phyloP scores from a whole-genome alignment of 1,284 basidiomycete genomes.

The Cutaneotrichosporon curvatum region DNA sequence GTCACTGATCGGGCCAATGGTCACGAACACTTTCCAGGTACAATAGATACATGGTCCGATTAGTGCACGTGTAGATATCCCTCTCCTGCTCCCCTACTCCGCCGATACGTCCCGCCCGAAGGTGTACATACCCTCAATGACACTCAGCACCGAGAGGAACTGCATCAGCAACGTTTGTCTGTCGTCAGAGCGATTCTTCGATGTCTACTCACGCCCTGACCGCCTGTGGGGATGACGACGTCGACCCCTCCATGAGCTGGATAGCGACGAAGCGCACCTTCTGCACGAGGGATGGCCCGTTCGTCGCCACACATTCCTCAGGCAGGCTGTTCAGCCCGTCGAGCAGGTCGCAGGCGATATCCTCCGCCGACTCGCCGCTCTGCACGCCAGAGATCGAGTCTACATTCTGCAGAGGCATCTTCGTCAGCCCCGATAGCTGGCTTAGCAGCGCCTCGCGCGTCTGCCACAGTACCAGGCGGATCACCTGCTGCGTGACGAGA shows the following conservation, averaged over 20 bases:
- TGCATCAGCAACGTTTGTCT: conserved; percentile 38
- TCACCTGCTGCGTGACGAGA: conserved; percentile 38
- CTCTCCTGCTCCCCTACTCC: conserved; percentile 15
- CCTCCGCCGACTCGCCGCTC: conserved; percentile 27
- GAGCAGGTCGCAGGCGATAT: conserved; percentile 38
- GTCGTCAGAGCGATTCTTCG: conserved; percentile 3
- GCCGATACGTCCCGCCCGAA: conserved; percentile 29
- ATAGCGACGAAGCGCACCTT: conserved; percentile 42
- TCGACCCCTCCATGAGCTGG: conserved; percentile 37
- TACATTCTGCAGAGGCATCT: conserved; percentile 28
- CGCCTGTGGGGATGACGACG: conserved; percentile 15
- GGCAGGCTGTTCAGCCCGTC: conserved; percentile 37
- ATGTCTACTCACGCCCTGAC: conserved; percentile 28
- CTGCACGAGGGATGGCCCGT: conserved; percentile 39
- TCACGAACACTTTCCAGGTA: no score
- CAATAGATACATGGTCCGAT: no score
- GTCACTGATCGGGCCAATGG: no score
- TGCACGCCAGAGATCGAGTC: conserved; percentile 22
- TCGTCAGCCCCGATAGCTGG: conserved; percentile 29
- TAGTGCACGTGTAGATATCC: no score
- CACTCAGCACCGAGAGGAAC: conserved; percentile 36
- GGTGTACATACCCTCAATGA: conserved; percentile 40
- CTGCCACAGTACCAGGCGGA: conserved; percentile 35
- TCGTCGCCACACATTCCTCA: conserved; percentile 36
- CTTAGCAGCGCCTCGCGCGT: conserved; percentile 27